phyloP scores from a whole-genome alignment of 768 basidiomycete genomes.

The Suillus sp. region DNA sequence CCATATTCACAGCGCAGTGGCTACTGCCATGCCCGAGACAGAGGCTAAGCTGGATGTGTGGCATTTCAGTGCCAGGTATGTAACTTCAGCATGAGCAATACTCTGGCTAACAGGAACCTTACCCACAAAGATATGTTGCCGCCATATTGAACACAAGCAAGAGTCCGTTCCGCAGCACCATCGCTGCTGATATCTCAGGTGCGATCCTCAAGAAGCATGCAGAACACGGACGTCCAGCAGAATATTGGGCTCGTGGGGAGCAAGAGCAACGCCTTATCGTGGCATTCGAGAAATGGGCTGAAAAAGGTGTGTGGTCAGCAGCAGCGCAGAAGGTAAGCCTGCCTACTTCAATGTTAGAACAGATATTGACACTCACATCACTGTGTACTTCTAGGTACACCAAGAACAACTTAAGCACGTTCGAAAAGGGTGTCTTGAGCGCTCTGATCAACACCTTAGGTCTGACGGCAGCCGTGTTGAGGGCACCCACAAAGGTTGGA shows the following conservation, averaged over 20 bases:
- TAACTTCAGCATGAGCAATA: background rate
- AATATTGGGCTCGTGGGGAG: constrained; percentile 21
- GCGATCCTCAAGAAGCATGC: constrained; percentile 16
- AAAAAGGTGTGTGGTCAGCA: background rate
- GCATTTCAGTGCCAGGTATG: constrained; percentile 24
- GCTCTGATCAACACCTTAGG: background rate
- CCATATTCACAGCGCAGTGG: constrained; percentile 14
- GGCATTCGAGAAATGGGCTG: background rate
- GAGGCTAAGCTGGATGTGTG: constrained; percentile 20
- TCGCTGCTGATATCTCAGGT: constrained; percentile 17
- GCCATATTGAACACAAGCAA: constrained; percentile 16
- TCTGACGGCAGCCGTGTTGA: constrained; percentile 20
- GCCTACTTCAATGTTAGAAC: background rate
- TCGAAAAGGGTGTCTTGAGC: constrained; percentile 29
- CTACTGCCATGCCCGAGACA: constrained; percentile 10
- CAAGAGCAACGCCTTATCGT: constrained; percentile 19
- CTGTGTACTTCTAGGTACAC: too few relatives aligned
- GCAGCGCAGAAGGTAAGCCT: background rate
- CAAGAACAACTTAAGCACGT: constrained; percentile 31
- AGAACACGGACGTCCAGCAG: constrained; percentile 9
- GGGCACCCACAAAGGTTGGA: constrained; percentile 33
- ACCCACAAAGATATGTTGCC: constrained; percentile 20
- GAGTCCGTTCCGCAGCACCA: constrained; percentile 9
- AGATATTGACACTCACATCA: too few relatives aligned
- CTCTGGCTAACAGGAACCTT: background rate